These are phyloP conservation scores for Yamagishiella unicocca DNA, from an alignment of 139 green algal genomes.

Conservation along the genomic window DNA sequence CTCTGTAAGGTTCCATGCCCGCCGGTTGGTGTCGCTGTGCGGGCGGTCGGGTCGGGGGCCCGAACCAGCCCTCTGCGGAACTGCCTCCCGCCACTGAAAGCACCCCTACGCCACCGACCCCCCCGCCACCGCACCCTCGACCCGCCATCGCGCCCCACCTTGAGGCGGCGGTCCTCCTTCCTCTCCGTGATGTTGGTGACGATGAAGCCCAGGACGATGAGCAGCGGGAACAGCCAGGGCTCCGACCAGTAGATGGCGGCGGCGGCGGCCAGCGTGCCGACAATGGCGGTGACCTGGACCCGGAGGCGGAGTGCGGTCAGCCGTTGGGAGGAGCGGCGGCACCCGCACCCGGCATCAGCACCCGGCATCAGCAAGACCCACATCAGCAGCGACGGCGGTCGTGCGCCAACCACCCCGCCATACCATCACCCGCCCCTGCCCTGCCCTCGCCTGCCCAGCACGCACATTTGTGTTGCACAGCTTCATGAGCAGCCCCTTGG, in stretches of 20 bases:
- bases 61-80: too few relatives aligned
- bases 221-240: conserved; percentile 85
- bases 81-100: not conserved
- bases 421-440: not conserved
- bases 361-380: too few relatives aligned
- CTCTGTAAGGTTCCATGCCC: too few relatives aligned
- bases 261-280: conserved; percentile 63
- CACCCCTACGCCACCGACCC: not conserved
- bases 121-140: not conserved
- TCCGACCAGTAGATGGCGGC: conserved; percentile 84
- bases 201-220: conserved; percentile 81
- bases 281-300: conserved; percentile 48
- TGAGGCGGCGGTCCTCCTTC: conserved; percentile 35
- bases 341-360: too few relatives aligned
- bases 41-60: too few relatives aligned
- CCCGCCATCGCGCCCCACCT: too few relatives aligned
- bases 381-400: too few relatives aligned
- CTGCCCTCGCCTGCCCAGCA: not conserved
- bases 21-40: too few relatives aligned
- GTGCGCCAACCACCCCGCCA: too few relatives aligned
- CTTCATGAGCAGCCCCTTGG: conserved; percentile 78
- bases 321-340: too few relatives aligned
- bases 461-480: conserved; percentile 74
- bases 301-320: too few relatives aligned
- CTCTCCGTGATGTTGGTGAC: conserved; percentile 47